phyloP scores from a whole-genome alignment of 2,329 filamentous ascomycete genomes.

The Colletotrichum musicola region DNA sequence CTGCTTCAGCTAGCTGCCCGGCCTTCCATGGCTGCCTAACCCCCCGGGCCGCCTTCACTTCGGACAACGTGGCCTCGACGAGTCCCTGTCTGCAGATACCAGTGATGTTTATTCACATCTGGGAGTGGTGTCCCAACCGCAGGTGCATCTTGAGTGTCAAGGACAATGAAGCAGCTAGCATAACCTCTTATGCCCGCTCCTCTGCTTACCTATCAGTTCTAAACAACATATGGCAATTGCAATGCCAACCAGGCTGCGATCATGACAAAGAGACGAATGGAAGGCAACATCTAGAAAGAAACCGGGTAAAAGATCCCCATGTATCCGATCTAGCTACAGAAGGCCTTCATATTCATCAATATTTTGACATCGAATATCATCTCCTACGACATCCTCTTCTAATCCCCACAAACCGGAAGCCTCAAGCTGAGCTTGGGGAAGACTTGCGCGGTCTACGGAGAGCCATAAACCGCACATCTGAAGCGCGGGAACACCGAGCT shows the following conservation, averaged over 20 bases:
- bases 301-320: too few relatives aligned
- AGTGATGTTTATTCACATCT: too few relatives aligned
- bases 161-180: too few relatives aligned
- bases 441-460: background rate
- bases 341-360: conserved; percentile 10
- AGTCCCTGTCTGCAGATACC: too few relatives aligned
- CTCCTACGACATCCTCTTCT: background rate
- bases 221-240: too few relatives aligned
- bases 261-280: too few relatives aligned
- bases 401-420: background rate
- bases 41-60: background rate
- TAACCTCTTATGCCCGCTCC: too few relatives aligned
- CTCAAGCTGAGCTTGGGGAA: background rate
- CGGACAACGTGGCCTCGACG: background rate
- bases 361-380: conserved; percentile 20
- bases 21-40: background rate
- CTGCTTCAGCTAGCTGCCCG: background rate
- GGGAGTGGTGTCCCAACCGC: too few relatives aligned
- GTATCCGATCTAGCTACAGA: background rate
- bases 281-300: too few relatives aligned
- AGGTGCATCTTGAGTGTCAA: too few relatives aligned
- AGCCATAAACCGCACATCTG: background rate
- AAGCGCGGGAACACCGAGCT: background rate
- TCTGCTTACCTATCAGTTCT: too few relatives aligned
- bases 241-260: too few relatives aligned